Conservation (phyloP, 2,329 filamentous ascomycete species). For the Trichoderma simmonsii region DNA sequence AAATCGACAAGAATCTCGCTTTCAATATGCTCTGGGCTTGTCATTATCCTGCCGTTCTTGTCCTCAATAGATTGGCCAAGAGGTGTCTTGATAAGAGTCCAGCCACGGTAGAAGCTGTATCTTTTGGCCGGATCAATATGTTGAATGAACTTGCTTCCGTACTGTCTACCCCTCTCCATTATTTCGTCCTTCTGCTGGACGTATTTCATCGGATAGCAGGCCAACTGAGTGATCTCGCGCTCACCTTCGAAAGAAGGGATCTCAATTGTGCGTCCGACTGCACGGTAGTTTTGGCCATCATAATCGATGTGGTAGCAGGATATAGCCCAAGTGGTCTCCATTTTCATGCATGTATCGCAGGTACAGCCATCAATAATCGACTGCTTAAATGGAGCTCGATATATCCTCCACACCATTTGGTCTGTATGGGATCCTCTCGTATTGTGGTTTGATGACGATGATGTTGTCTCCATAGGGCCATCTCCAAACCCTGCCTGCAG, state of each 20-base stretch:
- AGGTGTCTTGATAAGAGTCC: slow-evolving; percentile 12
- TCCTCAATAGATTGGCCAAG: neutral
- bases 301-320: slow-evolving; percentile 17
- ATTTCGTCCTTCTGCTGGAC: slow-evolving; percentile 10
- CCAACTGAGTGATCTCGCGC: slow-evolving; percentile 6
- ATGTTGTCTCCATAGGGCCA: neutral
- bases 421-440: slow-evolving; percentile 2
- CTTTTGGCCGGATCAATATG: slow-evolving; percentile 2
- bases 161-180: neutral
- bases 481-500: neutral
- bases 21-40: slow-evolving; percentile 17
- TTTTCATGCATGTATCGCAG: neutral
- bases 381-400: neutral
- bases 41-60: neutral
- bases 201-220: slow-evolving; percentile 14
- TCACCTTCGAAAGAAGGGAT: slow-evolving; percentile 11
- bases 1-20: slow-evolving; percentile 19
- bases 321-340: neutral
- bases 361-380: neutral
- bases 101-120: slow-evolving; percentile 12
- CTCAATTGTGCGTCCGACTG: neutral
- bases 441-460: neutral
- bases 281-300: slow-evolving; percentile 4
- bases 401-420: slow-evolving; percentile 11
- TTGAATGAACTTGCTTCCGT: neutral